A percentile compares a stretch with the other conserved stretches of the same genome.
These are phyloP conservation scores for Volvox reticuliferus DNA, from an alignment of 139 green algal genomes.

Conservation along the genomic window DNA sequence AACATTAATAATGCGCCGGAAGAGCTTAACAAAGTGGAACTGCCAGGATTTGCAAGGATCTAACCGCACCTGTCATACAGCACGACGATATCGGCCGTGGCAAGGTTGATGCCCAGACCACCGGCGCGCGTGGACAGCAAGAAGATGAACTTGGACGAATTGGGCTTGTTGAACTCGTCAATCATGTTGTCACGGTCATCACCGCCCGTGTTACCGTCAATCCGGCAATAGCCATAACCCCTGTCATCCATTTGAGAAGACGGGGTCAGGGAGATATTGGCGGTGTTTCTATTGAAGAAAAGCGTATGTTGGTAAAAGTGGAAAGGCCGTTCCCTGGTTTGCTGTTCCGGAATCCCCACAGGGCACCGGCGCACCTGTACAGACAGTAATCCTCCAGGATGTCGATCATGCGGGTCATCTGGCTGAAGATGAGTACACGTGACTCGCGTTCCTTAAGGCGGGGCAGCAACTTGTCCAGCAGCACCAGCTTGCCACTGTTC, in stretches of 20 bases:
- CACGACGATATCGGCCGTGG: slow-evolving; percentile 97
- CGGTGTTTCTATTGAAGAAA: no score
- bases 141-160: slow-evolving; percentile 95
- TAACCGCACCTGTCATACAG: slow-evolving; percentile 90
- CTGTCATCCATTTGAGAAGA: neutral
- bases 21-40: no score
- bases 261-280: no score
- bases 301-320: no score
- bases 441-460: slow-evolving; percentile 88
- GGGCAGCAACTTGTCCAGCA: slow-evolving; percentile 95
- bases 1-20: slow-evolving; percentile 66
- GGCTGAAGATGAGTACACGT: slow-evolving; percentile 90
- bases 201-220: slow-evolving; percentile 96
- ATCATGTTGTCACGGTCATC: slow-evolving; percentile 96
- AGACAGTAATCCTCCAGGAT: slow-evolving; percentile 97
- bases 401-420: slow-evolving; percentile 97
- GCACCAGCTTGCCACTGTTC: slow-evolving; percentile 88
- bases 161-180: slow-evolving; percentile 91
- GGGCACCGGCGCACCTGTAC: slow-evolving; percentile 61
- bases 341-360: no score
- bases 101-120: slow-evolving; percentile 97
- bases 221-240: slow-evolving; percentile 92
- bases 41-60: no score
- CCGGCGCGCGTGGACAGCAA: slow-evolving; percentile 96
- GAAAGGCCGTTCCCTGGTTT: no score